Base-by-base conservation (phyloP, 2,329 filamentous ascomycete genomes). In the Niveomyces coronatus region DNA sequence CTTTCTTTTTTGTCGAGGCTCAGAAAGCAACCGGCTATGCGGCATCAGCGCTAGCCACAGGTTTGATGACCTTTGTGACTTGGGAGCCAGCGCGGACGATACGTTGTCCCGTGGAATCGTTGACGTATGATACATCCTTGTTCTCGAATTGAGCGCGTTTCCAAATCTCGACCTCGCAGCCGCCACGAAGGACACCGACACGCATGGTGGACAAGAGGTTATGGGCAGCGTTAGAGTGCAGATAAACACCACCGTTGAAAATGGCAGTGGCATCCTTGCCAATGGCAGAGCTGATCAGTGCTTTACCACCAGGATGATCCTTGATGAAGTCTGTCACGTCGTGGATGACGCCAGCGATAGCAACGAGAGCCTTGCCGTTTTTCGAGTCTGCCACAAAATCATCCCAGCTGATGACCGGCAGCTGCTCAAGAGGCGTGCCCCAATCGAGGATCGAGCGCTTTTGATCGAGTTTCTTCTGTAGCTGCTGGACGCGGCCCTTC, bases 381-480 rank as follows among this genome's bases (percentile, higher is more conserved):
- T 79, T 79, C 52, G 79, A 67, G 60, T 87, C 75, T 47, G 79
- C 75, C 40, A 86, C 79, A 51, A 86, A 93, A 54, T 88, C 82
- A 45, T 91, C 85, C 82, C 85, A 93, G 60, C 81, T 76, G 60
- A 93, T 73, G 47, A 91, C 85, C 34, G 85, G 85, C 5, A 93
- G 74, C 64, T 87, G 80, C 61, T 91, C 85, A 19, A 93, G 75
- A 44, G 85, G 85, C 48, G 80, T 75, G 59, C 85, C 85, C 85
- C 85, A 93, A 67, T 93, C 83, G 43, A 93, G 80, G 45, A 68
- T 76, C 48, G 81, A 62, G 54, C 85, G 84, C 74, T 85, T 84
- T 67, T 87, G 82, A 62, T 91, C 85, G 43, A 93, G 77, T 74
- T 91, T 91, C 82, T 91, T 91, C 72, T 91, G 85, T 47, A 80